Evolutionary conservation across 2,329 filamentous ascomycete genomes (phyloP).

Genomic region (Penicillium paneum): DNA sequence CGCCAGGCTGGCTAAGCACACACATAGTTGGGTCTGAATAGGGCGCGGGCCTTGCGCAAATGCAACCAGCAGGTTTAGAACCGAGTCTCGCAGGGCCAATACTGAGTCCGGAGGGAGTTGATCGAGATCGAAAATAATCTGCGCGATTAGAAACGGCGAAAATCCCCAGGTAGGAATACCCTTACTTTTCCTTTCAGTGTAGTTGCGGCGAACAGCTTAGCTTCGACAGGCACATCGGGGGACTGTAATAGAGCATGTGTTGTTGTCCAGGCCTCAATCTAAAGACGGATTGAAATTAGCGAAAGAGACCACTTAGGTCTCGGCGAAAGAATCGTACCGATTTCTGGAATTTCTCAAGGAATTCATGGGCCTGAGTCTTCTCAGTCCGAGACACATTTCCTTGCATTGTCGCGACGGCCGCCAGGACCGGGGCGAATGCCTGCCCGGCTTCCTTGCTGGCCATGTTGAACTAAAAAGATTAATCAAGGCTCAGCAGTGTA

Average conservation of each 20-base stretch:
- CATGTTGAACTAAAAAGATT: conserved; percentile 50
- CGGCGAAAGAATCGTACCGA: conserved; percentile 61
- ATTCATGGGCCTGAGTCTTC: conserved; percentile 89
- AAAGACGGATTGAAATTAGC: conserved; percentile 16
- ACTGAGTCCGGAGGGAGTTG: conserved; percentile 77
- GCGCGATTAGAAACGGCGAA: conserved; percentile 24
- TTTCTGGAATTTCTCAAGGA: conserved; percentile 94
- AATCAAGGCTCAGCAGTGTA: conserved; percentile 11
- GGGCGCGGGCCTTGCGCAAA: conserved; percentile 79
- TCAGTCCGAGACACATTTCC: conserved; percentile 74
- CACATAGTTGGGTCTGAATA: conserved; percentile 86
- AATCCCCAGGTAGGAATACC: not conserved
- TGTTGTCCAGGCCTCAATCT: conserved; percentile 88
- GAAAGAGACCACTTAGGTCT: conserved; percentile 9
- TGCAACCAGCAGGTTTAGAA: conserved; percentile 74
- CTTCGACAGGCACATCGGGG: conserved; percentile 69
- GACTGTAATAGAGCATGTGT: conserved; percentile 85
- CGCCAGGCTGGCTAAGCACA: conserved; percentile 88
- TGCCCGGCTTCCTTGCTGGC: conserved; percentile 65
- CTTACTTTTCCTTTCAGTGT: conserved; percentile 96
- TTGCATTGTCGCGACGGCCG: conserved; percentile 87
- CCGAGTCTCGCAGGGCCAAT: conserved; percentile 73
- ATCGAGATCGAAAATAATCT: conserved; percentile 96
- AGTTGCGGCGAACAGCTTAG: conserved; percentile 91
- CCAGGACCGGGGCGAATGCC: conserved; percentile 78